Percentiles rank a stretch among this genome's conserved stretches.
Evolutionary conservation across 108 stramenopile genomes (phyloP).

Genomic region (Phaeodactylum tricornutum): DNA sequence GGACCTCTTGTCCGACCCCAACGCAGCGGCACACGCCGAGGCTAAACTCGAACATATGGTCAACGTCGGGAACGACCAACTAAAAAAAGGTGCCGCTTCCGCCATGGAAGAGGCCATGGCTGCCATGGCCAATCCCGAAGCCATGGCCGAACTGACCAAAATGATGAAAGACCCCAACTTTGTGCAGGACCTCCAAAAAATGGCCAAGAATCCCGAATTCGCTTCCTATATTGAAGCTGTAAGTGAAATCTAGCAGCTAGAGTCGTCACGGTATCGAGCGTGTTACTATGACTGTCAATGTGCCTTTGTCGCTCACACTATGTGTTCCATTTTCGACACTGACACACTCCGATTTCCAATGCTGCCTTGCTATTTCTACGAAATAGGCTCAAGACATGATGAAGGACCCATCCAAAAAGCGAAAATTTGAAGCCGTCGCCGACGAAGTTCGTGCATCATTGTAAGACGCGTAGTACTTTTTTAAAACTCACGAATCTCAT

Average conservation of each 20-base stretch:
- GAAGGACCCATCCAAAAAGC: slow-evolving; percentile 71
- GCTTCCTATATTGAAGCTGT: slow-evolving; percentile 60
- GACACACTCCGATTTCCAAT: too few relatives aligned
- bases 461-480: slow-evolving; percentile 31
- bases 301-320: too few relatives aligned
- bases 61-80: slow-evolving; percentile 52
- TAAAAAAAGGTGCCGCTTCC: slow-evolving; percentile 44
- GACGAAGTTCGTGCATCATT: slow-evolving; percentile 42
- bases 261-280: neutral
- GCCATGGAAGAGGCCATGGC: slow-evolving; percentile 72
- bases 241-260: too few relatives aligned
- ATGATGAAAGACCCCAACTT: slow-evolving; percentile 84
- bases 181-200: slow-evolving; percentile 50
- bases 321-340: too few relatives aligned
- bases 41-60: slow-evolving; percentile 89
- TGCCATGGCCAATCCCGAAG: slow-evolving; percentile 65
- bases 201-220: slow-evolving; percentile 80
- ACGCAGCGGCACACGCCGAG: slow-evolving; percentile 63
- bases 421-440: slow-evolving; percentile 55
- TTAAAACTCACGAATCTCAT: too few relatives aligned
- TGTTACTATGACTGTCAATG: too few relatives aligned
- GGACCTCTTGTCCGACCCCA: slow-evolving; percentile 71
- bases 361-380: too few relatives aligned
- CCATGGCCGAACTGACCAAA: slow-evolving; percentile 68
- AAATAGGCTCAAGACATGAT: slow-evolving; percentile 84